phyloP scores from a whole-genome alignment of 2,329 filamentous ascomycete genomes.

The Acrodontium crateriforme region DNA sequence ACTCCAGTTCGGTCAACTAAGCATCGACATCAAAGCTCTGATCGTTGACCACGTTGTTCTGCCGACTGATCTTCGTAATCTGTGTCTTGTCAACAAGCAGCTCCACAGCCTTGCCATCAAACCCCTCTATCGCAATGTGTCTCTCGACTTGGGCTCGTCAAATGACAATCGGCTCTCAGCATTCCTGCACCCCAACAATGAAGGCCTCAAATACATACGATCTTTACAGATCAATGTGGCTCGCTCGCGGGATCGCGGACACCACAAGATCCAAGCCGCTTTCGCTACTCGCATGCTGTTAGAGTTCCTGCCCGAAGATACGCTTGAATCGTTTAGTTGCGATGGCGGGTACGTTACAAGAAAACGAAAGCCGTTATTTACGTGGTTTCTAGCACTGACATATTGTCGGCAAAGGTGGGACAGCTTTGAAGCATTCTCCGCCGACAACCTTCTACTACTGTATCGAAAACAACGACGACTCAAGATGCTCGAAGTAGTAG shows the following conservation, averaged over 20 bases:
- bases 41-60: slow-evolving; percentile 21
- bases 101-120: slow-evolving; percentile 33
- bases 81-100: slow-evolving; percentile 34
- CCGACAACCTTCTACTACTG: slow-evolving; percentile 34
- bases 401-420: slow-evolving; percentile 26
- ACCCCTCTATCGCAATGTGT: slow-evolving; percentile 32
- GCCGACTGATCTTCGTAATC: slow-evolving; percentile 33
- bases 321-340: slow-evolving; percentile 33
- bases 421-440: slow-evolving; percentile 34
- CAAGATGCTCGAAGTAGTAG: slow-evolving; percentile 35
- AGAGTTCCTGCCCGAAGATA: slow-evolving; percentile 35
- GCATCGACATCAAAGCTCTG: slow-evolving; percentile 13
- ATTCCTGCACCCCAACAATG: slow-evolving; percentile 34
- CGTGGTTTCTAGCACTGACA: no score
- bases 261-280: slow-evolving; percentile 30
- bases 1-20: slow-evolving; percentile 10
- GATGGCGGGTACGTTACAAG: slow-evolving; percentile 5
- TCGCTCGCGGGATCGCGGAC: slow-evolving; percentile 30
- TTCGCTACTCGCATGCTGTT: slow-evolving; percentile 36
- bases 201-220: slow-evolving; percentile 32
- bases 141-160: slow-evolving; percentile 32
- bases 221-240: slow-evolving; percentile 34
- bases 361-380: slow-evolving; percentile 5
- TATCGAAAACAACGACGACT: slow-evolving; percentile 36
- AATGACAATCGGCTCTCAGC: slow-evolving; percentile 31